Evolutionary conservation across 805 yeast species (phyloP), one percentile per base, ranked within the genome.

Genomic region (Saturnispora sekii): DNA sequence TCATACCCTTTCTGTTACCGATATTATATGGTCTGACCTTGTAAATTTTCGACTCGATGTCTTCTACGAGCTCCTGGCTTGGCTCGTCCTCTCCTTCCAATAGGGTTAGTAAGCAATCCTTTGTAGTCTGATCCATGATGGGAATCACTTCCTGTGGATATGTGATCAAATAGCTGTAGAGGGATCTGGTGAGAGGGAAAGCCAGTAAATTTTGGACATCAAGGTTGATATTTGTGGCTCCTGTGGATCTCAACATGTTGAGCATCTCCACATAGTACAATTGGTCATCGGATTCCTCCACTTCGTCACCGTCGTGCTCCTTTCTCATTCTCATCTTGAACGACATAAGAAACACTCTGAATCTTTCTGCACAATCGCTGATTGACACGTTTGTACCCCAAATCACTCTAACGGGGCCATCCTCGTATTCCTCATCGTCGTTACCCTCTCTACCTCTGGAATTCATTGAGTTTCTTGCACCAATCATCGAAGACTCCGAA

Each of bases 371-470:
- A 54, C 93, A 81, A 58, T 93, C 96, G 57, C 79, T 85, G 57
- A 93, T 89, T 40, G 94, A 83, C 26, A 93, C 96, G 59, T 90
- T 88, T 1, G 98, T 93, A 64, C 98, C 98, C 98, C 98, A 93
- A 57, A 93, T 90, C 44, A 93, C 95, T 56, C 94, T 75, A 18
- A 80, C 78, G 0, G 95, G 95, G 52, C 84, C 96, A 43, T 76
- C 77, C 18, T 42, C 46, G 26, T 36, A 44, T 3, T 34, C 26
- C 10, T 41, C 46, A 15, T 14, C 38, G 42, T 76, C 77, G 26
- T 45, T 45, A 16, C 32, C 45, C 2, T 18, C 34, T 15, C 38
- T 40, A 29, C 17, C 26, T 32, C 28, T 21, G 10, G 14, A n/a
- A 21, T 43, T 17, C 10, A 12, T 14, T 28, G 10, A 16, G 3